Evolutionary conservation across 805 yeast species (phyloP), one percentile per base, ranked within the genome.

Genomic region (Starmerella tilneyi): DNA sequence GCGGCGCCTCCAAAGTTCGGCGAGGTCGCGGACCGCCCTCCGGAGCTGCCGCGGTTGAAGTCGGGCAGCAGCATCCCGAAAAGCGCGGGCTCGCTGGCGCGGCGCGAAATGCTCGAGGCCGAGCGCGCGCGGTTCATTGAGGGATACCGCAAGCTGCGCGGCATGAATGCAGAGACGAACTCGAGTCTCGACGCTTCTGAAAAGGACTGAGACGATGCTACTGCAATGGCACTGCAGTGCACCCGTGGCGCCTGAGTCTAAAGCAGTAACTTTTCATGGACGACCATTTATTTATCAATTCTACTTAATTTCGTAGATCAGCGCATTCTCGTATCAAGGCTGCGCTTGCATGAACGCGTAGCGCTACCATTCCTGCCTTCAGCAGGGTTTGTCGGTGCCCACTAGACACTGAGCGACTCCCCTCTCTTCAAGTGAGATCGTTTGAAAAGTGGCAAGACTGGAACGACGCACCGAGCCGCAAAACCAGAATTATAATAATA

Each of bases 1-100:
- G 45, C 56, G n/a, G 47, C 54, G 19, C 43, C 43, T 30, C 68
- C 71, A 24, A 64, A 64, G 50, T 67, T 67, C 45, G 68, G 68
- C 6, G 71, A 67, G 21, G 63, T 64, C 4, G 71, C 64, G 0
- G 68, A 64, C 33, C 56, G 64, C 13, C 71, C 71, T 12, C 71
- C 71, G 1, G 63, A 58, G 46, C 56, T 67, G 35, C 61, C 56
- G 5, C 44, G 52, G 20, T 44, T 56, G 13, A 66, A 63, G 49
- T 43, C 50, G 43, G 43, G 56, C 38, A 53, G 55, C 33, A 65
- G 63, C 45, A 66, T 67, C 1, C 71, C 71, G 24, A 66, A 66
- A 51, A 36, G 62, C 6, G 64, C 69, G 7, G 71, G 71, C 11
- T 59, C 69, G 7, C 31, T 59, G 42, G 66, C 70, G 2, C 53